Evolutionary conservation across 148 eudicot genomes (phyloP), one percentile per base, ranked within the genome.

Genomic region (Cornus suecica): DNA sequence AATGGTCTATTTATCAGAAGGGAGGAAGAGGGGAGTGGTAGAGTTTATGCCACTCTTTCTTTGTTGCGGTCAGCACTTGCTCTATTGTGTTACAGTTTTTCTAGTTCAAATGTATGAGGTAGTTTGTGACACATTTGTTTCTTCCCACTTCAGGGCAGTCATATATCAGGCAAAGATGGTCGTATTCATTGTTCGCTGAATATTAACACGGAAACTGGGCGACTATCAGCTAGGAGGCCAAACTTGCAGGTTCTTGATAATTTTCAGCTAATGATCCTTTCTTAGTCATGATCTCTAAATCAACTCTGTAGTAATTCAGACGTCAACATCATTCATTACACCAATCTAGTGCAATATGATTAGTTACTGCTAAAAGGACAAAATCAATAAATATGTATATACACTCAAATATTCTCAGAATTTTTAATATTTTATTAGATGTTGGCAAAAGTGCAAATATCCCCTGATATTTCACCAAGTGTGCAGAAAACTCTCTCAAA

Each of bases 161-260:
- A 89, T 81, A 83, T 96, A 63, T 80, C 97, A 23, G 98, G 99
- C 69, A 89, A 80, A 73, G 81, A 88, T 78, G 99, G 97, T 73
- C 97, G 98, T 22, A 82, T 96, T 73, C 99, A 96, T 86, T 96
- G 99, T 86, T 96, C 99, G 2, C 81, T 96, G 71, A 96, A 96
- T 84, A 93, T 96, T 70, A 96, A 96, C 80, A 96, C 99, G 23
- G 99, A 96, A 85, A 96, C 99, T 54, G 98, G 99, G 63, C 90
- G 99, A 51, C 76, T 96, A 65, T 96, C 99, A 82, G 99, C 99
- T 70, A 88, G 99, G 77, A 88, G 99, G 78, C 99, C 99, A 58
- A 96, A 93, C 90, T 80, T 96, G 79, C 99, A 96, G 98, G 98
- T 88, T 74, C 28, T 70, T 52, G 22, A 52, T 58, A 58, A 58